phyloP scores from a whole-genome alignment of 768 basidiomycete species.

The Boletus insuetus region DNA sequence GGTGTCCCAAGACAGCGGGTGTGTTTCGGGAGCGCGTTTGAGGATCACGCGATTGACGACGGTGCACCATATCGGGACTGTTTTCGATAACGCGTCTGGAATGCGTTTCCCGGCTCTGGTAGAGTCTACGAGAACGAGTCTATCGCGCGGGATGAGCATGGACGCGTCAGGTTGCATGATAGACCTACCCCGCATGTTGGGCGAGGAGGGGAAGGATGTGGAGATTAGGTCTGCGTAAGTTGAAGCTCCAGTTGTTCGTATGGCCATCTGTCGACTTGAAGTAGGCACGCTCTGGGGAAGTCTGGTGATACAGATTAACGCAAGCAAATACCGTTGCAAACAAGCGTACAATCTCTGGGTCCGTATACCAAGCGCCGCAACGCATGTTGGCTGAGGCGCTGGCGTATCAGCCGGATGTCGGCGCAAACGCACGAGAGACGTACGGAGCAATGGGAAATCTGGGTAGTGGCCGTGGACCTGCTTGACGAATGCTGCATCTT shows the following conservation, averaged over 20 bases:
- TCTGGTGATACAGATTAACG: neutral
- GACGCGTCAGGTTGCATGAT: neutral
- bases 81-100: constrained; percentile 92
- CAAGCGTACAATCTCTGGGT: constrained; percentile 56
- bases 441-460: constrained; percentile 56
- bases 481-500: constrained; percentile 72
- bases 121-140: constrained; percentile 86
- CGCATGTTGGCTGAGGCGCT: constrained; percentile 72
- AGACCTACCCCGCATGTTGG: constrained; percentile 53
- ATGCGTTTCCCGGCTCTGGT: constrained; percentile 91
- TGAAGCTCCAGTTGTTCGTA: constrained; percentile 81
- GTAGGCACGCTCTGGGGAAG: constrained; percentile 48
- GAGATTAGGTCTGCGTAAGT: constrained; percentile 79
- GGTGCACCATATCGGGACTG: constrained; percentile 92
- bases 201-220: constrained; percentile 63
- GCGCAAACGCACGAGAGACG: constrained; percentile 17
- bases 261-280: constrained; percentile 95
- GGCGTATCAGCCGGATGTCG: neutral
- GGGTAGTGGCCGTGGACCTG: constrained; percentile 48
- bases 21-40: constrained; percentile 1
- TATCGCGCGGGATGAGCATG: constrained; percentile 26
- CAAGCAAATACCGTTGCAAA: neutral
- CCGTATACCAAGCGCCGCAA: constrained; percentile 92
- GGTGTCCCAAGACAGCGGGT: constrained; percentile 47
- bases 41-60: constrained; percentile 71